Percentiles rank a stretch among this genome's conserved stretches.
Evolutionary conservation across 2,329 filamentous ascomycete genomes (phyloP).

Genomic region (Monilinia fructigena): DNA sequence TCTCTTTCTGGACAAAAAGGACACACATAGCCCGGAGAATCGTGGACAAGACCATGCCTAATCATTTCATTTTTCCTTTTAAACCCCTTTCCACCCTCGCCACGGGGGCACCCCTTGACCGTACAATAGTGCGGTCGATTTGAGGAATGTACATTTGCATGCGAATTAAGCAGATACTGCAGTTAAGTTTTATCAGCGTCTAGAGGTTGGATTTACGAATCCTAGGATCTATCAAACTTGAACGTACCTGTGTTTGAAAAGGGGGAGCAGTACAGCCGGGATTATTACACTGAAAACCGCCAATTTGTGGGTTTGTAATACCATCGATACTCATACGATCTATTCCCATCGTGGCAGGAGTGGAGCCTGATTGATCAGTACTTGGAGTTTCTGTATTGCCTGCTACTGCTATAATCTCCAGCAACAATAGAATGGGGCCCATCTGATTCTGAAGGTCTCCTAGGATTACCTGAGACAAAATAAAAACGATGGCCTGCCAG

Average conservation of each 20-base stretch:
- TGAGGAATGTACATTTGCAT: conserved; percentile 69
- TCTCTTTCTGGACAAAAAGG: conserved; percentile 93
- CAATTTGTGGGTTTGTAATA: conserved; percentile 54
- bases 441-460: conserved; percentile 35
- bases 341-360: conserved; percentile 46
- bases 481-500: conserved; percentile 29
- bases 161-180: conserved; percentile 72
- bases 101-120: conserved; percentile 60
- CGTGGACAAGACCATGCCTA: conserved; percentile 80
- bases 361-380: conserved; percentile 47
- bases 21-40: conserved; percentile 92
- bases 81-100: conserved; percentile 65
- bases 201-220: background rate
- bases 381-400: conserved; percentile 48
- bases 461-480: conserved; percentile 28
- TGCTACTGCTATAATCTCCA: conserved; percentile 35
- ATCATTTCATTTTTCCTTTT: conserved; percentile 75
- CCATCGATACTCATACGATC: conserved; percentile 60
- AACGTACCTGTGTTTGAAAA: conserved; percentile 68
- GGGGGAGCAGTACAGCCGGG: conserved; percentile 67
- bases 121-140: conserved; percentile 65
- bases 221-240: background rate
- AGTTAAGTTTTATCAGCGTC: conserved; percentile 20
- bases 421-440: conserved; percentile 32
- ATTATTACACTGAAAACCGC: conserved; percentile 58